phyloP scores from a whole-genome alignment of 179 eudicot species.

The Beta macrorhiza region DNA sequence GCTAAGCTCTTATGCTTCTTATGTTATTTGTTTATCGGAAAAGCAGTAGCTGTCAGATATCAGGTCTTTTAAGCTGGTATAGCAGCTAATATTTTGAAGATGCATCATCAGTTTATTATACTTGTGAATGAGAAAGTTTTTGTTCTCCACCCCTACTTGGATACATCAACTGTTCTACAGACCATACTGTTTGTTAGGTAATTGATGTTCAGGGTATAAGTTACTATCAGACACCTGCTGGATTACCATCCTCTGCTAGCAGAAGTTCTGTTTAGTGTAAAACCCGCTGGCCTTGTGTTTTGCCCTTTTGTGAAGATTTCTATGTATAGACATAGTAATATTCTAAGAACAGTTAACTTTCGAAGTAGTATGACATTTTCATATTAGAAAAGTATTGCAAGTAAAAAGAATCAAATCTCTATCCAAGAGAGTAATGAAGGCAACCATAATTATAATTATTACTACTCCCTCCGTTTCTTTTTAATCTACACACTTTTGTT shows the following conservation, averaged over 20 bases:
- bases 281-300: not conserved
- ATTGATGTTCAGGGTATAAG: not conserved
- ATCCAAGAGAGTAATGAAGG: too few species aligned
- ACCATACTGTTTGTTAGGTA: not conserved
- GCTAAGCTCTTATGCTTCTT: not conserved
- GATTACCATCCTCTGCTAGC: not conserved
- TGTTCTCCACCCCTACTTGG: not conserved
- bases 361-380: too few species aligned
- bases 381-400: too few species aligned
- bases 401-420: too few species aligned
- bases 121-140: not conserved
- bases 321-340: too few species aligned
- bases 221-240: not conserved
- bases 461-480: too few species aligned
- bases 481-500: too few species aligned
- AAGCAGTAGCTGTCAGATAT: not conserved
- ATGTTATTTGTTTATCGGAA: not conserved
- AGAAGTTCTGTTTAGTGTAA: not conserved
- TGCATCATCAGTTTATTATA: not conserved
- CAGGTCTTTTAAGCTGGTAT: not conserved
- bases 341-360: too few species aligned
- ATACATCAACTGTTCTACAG: not conserved
- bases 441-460: too few species aligned
- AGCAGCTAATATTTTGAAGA: not conserved
- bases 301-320: not conserved